Base-by-base conservation (phyloP, 768 basidiomycete species). In the Pluteus cervinus region DNA sequence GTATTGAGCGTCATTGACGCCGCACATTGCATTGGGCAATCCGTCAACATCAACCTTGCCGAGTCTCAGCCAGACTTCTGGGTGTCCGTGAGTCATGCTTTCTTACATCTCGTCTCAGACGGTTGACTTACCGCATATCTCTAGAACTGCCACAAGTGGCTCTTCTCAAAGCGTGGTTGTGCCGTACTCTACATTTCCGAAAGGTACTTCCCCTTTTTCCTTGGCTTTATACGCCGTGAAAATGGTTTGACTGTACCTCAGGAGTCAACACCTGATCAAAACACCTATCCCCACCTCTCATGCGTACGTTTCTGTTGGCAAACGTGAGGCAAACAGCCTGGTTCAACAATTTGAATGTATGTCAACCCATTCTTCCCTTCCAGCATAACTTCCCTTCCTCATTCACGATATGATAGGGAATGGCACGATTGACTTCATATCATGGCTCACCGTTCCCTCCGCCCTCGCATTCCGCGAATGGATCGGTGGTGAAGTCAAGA, bases 61-160 rank as follows among this genome's bases (percentile, higher is more conserved):
- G 61, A 64, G 29, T 58, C 58, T 1, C 60, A 64, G 35, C 79
- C 80, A 3, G 86, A 88, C 56, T 87, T 86, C 53, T 88, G 79
- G 79, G 62, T 81, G 16, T 76, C 81, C 12, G 82, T 83, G 41
- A 18, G 78, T 60, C 24, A 3, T 22, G 17, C 6, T 18, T 23
- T 17, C 23, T 29, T 16, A 25, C 16, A n/a, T 14, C 7, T 5
- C 18, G 12, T 21, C 15, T 21, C n/a, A 17, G 6, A 37, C 36
- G 24, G 14, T 21, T 12, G n/a, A 29, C 7, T n/a, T n/a, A 18
- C n/a, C 30, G 20, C 15, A 5, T 30, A 12, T n/a, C 22, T 16
- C 24, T 40, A 79, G 69, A 84, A 82, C 46, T 79, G 78, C 43
- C 79, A 84, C 58, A 86, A 92, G 57, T 93, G 90, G 88, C 60